These are phyloP conservation scores for Leucosporidium yakuticum DNA, from an alignment of 768 basidiomycete species.

Conservation along the genomic window DNA sequence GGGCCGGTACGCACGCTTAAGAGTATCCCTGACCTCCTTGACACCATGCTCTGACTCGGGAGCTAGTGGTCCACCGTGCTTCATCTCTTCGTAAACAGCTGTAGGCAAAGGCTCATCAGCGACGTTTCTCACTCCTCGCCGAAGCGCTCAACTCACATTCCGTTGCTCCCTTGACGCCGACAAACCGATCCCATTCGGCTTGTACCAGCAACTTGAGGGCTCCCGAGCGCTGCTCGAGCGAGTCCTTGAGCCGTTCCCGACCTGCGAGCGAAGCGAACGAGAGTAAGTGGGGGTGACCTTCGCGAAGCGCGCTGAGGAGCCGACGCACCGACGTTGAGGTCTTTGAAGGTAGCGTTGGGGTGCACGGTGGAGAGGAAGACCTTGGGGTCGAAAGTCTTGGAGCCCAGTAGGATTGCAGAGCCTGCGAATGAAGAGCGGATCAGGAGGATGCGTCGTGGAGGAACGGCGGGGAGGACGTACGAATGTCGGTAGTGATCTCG, in stretches of 20 bases:
- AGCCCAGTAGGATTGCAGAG: constrained; percentile 72
- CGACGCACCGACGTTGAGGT: constrained; percentile 67
- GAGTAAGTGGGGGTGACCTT: too few species aligned
- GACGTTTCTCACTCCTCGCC: background rate
- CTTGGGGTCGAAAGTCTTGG: constrained; percentile 94
- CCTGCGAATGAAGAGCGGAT: constrained; percentile 16
- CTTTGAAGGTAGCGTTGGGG: constrained; percentile 90
- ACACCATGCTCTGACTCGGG: constrained; percentile 74
- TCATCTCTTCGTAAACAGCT: constrained; percentile 92
- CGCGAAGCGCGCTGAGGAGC: too few species aligned
- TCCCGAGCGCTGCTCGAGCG: constrained; percentile 84
- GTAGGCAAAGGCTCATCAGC: constrained; percentile 1
- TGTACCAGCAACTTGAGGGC: constrained; percentile 93
- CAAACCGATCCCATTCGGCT: constrained; percentile 96
- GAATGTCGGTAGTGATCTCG: constrained; percentile 61
- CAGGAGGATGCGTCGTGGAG: too few species aligned
- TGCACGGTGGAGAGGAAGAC: constrained; percentile 83
- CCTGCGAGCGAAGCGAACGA: background rate
- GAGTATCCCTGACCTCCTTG: constrained; percentile 68
- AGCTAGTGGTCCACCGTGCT: constrained; percentile 66
- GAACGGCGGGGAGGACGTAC: constrained; percentile 15
- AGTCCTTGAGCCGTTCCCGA: constrained; percentile 43
- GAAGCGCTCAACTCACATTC: constrained; percentile 56
- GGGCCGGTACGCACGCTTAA: constrained; percentile 61
- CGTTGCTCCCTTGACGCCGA: constrained; percentile 93